phyloP scores from a whole-genome alignment of 2,329 filamentous ascomycete species.

The Xylaria sp. region DNA sequence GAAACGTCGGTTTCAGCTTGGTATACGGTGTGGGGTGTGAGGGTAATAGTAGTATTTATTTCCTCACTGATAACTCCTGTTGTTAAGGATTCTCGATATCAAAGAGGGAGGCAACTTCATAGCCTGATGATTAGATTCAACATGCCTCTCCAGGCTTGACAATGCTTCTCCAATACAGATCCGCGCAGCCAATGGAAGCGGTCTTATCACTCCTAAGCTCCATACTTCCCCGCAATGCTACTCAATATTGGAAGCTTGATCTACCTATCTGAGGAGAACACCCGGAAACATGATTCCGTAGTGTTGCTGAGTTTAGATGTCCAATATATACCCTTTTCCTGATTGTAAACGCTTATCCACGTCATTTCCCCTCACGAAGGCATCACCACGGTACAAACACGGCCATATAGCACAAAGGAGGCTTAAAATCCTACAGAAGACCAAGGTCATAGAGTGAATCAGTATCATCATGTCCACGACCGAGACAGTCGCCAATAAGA shows the following conservation, averaged over 20 bases:
- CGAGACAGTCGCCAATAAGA: not conserved
- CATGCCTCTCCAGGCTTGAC: not conserved
- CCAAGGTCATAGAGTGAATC: not conserved
- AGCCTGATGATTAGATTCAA: not conserved
- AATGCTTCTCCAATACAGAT: not conserved
- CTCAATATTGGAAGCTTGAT: not conserved
- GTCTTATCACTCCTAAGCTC: not conserved
- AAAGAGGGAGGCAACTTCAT: not conserved
- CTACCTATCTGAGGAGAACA: not conserved
- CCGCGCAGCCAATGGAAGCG: not conserved
- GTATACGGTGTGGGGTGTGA: not conserved
- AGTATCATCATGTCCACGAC: slow-evolving; percentile 22
- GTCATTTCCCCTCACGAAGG: slow-evolving; percentile 12
- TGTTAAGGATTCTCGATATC: not conserved
- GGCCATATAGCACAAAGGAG: not conserved
- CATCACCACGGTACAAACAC: not conserved
- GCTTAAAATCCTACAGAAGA: not conserved
- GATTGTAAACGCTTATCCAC: not conserved
- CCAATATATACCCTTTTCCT: not conserved
- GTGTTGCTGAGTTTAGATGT: not conserved
- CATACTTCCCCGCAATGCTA: slow-evolving; percentile 17
- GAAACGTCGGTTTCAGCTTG: not conserved
- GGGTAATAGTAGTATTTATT: not conserved
- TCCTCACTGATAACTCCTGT: not conserved
- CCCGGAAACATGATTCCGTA: slow-evolving; percentile 19